Evolutionary conservation across 73 alveolate species (phyloP).

Genomic region (Tetrahymena malaccensis): DNA sequence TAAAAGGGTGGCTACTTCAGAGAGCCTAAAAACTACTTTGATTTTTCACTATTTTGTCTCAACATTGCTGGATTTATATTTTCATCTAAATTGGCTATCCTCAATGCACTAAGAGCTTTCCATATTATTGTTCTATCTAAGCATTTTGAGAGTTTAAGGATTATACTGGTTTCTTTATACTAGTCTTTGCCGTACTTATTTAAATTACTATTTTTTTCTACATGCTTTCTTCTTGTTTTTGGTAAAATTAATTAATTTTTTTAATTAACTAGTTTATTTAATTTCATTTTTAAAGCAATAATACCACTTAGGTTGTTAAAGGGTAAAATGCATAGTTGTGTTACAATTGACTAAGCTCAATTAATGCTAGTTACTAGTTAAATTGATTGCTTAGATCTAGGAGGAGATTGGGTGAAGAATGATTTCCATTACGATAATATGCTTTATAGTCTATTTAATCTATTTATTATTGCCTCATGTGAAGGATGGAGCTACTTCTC

Average conservation of each 20-base stretch:
- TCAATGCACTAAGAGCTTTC: background rate
- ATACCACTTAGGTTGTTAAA: background rate
- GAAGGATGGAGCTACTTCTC: constrained; percentile 25
- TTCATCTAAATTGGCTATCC: background rate
- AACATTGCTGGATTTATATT: background rate
- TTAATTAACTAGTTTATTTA: background rate
- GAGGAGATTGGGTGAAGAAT: background rate
- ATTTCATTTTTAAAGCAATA: background rate
- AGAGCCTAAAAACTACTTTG: background rate
- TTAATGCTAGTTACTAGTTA: background rate
- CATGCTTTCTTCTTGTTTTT: background rate
- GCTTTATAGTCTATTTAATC: background rate
- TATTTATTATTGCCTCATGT: constrained; percentile 12
- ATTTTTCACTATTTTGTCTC: background rate
- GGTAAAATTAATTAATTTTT: background rate
- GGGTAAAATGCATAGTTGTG: background rate
- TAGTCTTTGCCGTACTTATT: background rate
- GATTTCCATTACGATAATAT: background rate
- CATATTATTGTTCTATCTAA: background rate
- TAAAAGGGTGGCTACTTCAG: background rate
- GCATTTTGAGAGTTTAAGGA: background rate
- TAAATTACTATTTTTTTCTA: background rate
- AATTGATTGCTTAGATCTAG: background rate
- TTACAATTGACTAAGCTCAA: background rate
- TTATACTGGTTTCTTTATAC: background rate